A percentile compares a stretch with the other conserved stretches of the same genome.
These are phyloP conservation scores for Hansenula sp. DNA, from an alignment of 1,139 yeast genomes.

Conservation along the genomic window DNA sequence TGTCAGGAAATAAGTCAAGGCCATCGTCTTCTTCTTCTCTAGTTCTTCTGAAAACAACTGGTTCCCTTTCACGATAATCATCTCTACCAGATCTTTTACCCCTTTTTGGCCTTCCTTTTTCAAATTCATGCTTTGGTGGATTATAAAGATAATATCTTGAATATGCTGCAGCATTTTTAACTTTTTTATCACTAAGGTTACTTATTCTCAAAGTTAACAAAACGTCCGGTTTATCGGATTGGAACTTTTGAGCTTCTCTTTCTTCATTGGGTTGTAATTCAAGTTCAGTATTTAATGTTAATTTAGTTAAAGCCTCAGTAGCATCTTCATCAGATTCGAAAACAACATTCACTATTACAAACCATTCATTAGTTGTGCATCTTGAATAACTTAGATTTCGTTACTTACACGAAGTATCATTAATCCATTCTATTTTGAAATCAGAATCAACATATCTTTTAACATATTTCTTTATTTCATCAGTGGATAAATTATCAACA, in stretches of 20 bases:
- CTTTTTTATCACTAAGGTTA: conserved; percentile 18
- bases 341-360: conserved; percentile 17
- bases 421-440: conserved; percentile 24
- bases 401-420: conserved; percentile 15
- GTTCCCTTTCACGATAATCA: conserved; percentile 18
- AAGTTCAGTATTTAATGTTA: conserved; percentile 9
- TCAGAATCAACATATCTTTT: conserved; percentile 11
- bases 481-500: conserved; percentile 23
- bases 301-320: conserved; percentile 6
- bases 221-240: conserved; percentile 12
- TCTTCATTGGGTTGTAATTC: conserved; percentile 8
- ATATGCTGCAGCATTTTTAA: conserved; percentile 20
- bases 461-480: conserved; percentile 16
- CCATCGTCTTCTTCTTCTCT: conserved; percentile 12
- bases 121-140: conserved; percentile 15
- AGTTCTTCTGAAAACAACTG: conserved; percentile 7
- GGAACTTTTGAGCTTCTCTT: conserved; percentile 8
- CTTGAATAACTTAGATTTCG: background rate
- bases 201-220: conserved; percentile 16
- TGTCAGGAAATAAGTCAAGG: conserved; percentile 19
- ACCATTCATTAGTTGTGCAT: background rate
- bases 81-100: background rate
- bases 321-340: conserved; percentile 20
- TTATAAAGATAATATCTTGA: conserved; percentile 24
- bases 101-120: conserved; percentile 1